These are phyloP conservation scores for Elsinoe ampelina DNA, from an alignment of 2,329 filamentous ascomycete species.

Conservation along the genomic window DNA sequence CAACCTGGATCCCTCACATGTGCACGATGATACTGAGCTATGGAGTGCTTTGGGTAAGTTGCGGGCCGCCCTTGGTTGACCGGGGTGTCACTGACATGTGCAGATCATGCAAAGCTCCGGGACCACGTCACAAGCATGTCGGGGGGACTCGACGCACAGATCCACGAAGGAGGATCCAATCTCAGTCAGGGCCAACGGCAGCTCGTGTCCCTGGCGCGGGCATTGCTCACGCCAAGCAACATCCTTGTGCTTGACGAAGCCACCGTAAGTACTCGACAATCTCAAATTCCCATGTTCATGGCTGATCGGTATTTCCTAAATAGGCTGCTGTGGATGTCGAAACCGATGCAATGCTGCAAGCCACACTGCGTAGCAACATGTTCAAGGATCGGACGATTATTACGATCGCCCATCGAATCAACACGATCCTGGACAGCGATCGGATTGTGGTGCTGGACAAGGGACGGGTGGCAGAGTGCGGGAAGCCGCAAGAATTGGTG, in stretches of 20 bases:
- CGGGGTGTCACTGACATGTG: slow-evolving; percentile 18
- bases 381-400: slow-evolving; percentile 95
- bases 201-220: slow-evolving; percentile 84
- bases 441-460: slow-evolving; percentile 88
- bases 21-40: slow-evolving; percentile 92
- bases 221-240: slow-evolving; percentile 88
- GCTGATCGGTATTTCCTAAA: slow-evolving; percentile 12
- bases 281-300: slow-evolving; percentile 10
- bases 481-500: slow-evolving; percentile 70
- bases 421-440: slow-evolving; percentile 85
- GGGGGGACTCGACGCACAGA: slow-evolving; percentile 78
- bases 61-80: slow-evolving; percentile 10
- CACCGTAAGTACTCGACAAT: slow-evolving; percentile 60
- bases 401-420: slow-evolving; percentile 95
- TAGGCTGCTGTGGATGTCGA: slow-evolving; percentile 61
- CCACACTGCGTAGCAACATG: slow-evolving; percentile 52
- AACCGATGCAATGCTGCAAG: slow-evolving; percentile 56
- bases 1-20: slow-evolving; percentile 88
- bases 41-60: slow-evolving; percentile 86
- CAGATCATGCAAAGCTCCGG: slow-evolving; percentile 87
- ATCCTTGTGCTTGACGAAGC: slow-evolving; percentile 96
- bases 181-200: slow-evolving; percentile 92
- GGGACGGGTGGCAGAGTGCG: slow-evolving; percentile 86
- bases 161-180: slow-evolving; percentile 95
- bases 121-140: slow-evolving; percentile 81